These are phyloP conservation scores for Penicillium capsulatum DNA, from an alignment of 2,329 filamentous ascomycete species.

Conservation along the genomic window DNA sequence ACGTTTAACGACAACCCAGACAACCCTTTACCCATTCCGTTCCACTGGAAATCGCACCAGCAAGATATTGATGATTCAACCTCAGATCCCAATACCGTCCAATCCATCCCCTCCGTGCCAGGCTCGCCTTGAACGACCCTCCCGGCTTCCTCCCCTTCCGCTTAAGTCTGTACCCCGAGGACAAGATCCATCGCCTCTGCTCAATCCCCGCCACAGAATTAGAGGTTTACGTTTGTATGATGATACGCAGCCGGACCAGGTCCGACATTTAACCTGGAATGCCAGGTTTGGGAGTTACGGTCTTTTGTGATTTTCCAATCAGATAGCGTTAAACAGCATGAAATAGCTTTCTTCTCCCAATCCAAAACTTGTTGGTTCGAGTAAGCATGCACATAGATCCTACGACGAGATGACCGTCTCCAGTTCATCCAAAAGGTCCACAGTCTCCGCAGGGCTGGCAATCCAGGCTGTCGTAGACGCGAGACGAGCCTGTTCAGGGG, in stretches of 20 bases:
- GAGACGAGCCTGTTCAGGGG: constrained; percentile 59
- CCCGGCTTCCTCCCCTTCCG: background rate
- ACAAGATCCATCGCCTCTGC: too few species aligned
- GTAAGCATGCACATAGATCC: too few species aligned
- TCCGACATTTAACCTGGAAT: constrained; percentile 2
- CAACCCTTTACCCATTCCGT: constrained; percentile 1
- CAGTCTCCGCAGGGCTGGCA: constrained; percentile 84
- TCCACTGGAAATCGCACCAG: background rate
- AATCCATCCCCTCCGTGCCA: constrained; percentile 19
- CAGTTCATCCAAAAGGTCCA: constrained; percentile 78
- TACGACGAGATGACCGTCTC: constrained; percentile 13
- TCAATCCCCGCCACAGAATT: too few species aligned
- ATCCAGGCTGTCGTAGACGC: constrained; percentile 98
- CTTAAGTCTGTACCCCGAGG: too few species aligned
- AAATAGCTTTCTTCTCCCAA: too few species aligned
- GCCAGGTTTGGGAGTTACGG: constrained; percentile 11
- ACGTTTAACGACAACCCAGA: constrained; percentile 16
- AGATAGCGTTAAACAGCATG: too few species aligned
- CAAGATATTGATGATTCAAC: too few species aligned
- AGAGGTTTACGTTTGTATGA: constrained; percentile 18
- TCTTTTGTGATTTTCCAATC: constrained; percentile 2
- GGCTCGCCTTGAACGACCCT: constrained; percentile 16
- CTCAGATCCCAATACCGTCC: constrained; percentile 17
- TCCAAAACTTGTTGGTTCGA: too few species aligned
- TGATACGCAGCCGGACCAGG: constrained; percentile 15